A percentile compares a stretch with the other conserved stretches of the same genome.
Conservation (phyloP, 2,329 filamentous ascomycete genomes). For the Neonectria faginata region DNA sequence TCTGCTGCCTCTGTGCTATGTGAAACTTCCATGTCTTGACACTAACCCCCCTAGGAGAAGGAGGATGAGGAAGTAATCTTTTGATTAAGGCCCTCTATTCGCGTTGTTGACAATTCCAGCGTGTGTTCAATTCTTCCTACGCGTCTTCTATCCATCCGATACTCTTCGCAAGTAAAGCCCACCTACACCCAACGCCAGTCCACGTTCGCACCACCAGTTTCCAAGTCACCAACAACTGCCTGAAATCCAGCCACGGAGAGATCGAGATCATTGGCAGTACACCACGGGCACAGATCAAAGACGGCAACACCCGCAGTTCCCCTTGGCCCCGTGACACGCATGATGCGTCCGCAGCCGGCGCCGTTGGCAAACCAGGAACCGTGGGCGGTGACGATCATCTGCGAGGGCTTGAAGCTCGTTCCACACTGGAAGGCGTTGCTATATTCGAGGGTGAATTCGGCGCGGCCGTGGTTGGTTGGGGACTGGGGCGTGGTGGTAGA, state of each 20-base stretch:
- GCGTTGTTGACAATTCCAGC: not conserved
- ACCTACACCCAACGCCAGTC: too few relatives aligned
- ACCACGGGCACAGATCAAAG: not conserved
- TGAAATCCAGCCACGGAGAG: too few relatives aligned
- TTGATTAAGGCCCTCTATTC: not conserved
- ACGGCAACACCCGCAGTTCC: not conserved
- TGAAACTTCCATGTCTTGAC: not conserved
- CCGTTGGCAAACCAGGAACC: not conserved
- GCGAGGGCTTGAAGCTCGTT: not conserved
- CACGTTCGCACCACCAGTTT: too few relatives aligned
- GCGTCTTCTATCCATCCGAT: too few relatives aligned
- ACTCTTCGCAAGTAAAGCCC: too few relatives aligned
- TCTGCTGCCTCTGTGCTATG: not conserved
- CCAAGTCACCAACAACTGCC: too few relatives aligned
- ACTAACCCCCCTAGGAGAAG: not conserved
- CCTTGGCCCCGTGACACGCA: not conserved
- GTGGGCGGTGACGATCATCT: not conserved
- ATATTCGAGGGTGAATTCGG: not conserved
- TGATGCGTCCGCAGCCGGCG: not conserved
- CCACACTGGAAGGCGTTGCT: not conserved
- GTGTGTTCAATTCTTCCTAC: too few relatives aligned
- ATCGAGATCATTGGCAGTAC: not conserved
- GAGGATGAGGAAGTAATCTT: not conserved
- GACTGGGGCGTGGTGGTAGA: not conserved
- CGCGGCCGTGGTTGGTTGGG: too few relatives aligned